Base-by-base conservation (phyloP, 768 basidiomycete species). In the Suillus luteus region DNA sequence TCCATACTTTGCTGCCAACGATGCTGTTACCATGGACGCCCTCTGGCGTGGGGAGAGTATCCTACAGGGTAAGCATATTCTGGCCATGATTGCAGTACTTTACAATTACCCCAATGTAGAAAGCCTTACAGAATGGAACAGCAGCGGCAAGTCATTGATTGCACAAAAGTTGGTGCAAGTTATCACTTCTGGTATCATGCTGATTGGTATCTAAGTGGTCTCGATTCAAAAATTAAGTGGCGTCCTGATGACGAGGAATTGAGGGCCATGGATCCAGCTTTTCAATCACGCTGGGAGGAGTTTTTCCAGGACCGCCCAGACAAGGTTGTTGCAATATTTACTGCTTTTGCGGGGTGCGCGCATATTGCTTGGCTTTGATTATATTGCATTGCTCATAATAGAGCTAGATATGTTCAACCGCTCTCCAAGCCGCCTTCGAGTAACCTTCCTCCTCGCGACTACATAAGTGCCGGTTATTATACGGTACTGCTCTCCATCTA, bases 141-240 rank as follows among this genome's bases (percentile, higher is more conserved):
- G 74, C 49, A 66, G 72, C 2, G 84, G 82, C 0, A 75, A 72
- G 48, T 84, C 84, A 5, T 64, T 81, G 43, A 75, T 87, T 68
- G 77, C 84, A 1, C 80, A 83, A 67, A 88, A 86, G 87, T 86
- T 52, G 14, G 78, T 63, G 10, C 52, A 33, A 11, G 17, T 58
- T 12, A 35, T 43, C 3, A 35, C 15, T 46, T 46, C 55, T 37
- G n/a, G 11, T 60, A 59, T 35, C 12, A 10, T 3, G 54, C 38
- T 55, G 17, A 44, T 7, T 35, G 1, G 38, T 27, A 8, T 61
- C 41, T 15, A 66, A 87, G 86, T 66, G 84, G 77, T 2, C 67
- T 83, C 37, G 85, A 89, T 65, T 80, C 81, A 35, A 86, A 84
- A 5, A 78, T 85, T 65, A 88, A 86, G 67, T 68, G 87, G 15